phyloP scores from a whole-genome alignment of 257 asterid genomes.

The Linderniella brevidens region DNA sequence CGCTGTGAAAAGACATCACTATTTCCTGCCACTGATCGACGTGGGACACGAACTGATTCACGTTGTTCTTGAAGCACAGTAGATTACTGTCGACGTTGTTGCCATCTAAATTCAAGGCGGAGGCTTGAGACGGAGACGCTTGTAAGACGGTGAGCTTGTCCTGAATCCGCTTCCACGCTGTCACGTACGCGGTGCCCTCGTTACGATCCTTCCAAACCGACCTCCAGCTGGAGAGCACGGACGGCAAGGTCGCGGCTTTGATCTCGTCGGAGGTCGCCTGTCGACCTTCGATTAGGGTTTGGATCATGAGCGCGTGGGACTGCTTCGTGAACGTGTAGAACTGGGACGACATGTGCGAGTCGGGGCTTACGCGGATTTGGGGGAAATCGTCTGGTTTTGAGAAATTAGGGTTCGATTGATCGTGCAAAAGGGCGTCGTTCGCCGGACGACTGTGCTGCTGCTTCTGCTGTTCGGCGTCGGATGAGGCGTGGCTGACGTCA shows the following conservation, averaged over 20 bases:
- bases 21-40: slow-evolving; percentile 95
- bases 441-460: slow-evolving; percentile 22
- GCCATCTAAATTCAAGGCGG: too few species aligned
- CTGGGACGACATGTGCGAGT: slow-evolving; percentile 72
- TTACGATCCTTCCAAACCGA: slow-evolving; percentile 94
- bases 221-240: slow-evolving; percentile 87
- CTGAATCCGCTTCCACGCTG: slow-evolving; percentile 98
- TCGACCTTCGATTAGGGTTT: slow-evolving; percentile 53
- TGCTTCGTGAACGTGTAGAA: slow-evolving; percentile 82
- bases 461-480: slow-evolving; percentile 50
- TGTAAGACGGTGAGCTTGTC: slow-evolving; percentile 61
- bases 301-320: slow-evolving; percentile 69
- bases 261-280: slow-evolving; percentile 77
- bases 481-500: slow-evolving; percentile 60
- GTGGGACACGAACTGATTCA: slow-evolving; percentile 66
- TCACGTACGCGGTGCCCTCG: slow-evolving; percentile 83
- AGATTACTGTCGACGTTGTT: slow-evolving; percentile 12
- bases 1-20: slow-evolving; percentile 67
- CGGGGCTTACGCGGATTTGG: slow-evolving; percentile 37
- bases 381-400: not conserved
- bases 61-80: slow-evolving; percentile 84
- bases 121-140: slow-evolving; percentile 9
- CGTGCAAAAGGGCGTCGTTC: slow-evolving; percentile 15
- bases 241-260: slow-evolving; percentile 50
- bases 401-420: slow-evolving; percentile 2